phyloP scores from a whole-genome alignment of 2,329 filamentous ascomycete genomes.

The Nemania diffusa region DNA sequence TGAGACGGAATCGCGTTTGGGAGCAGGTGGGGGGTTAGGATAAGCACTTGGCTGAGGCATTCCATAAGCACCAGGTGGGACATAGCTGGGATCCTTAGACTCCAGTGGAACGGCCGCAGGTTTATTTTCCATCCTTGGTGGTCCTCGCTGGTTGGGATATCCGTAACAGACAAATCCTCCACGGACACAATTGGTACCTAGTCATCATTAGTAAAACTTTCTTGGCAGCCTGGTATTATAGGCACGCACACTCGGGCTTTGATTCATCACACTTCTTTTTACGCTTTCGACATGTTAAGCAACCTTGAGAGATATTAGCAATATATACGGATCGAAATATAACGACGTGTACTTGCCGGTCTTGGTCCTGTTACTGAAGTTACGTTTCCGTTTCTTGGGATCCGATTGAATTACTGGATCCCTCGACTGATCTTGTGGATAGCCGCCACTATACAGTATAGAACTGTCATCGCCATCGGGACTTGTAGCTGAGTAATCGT shows the following conservation, averaged over 20 bases:
- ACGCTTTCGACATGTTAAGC: constrained; percentile 86
- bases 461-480: constrained; percentile 64
- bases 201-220: constrained; percentile 37
- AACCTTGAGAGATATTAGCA: constrained; percentile 52
- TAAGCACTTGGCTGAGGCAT: constrained; percentile 60
- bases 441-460: constrained; percentile 56
- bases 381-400: constrained; percentile 76
- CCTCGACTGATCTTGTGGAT: constrained; percentile 58
- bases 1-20: constrained; percentile 67
- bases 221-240: neutral
- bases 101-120: constrained; percentile 78
- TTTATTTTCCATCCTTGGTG: constrained; percentile 80
- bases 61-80: constrained; percentile 70
- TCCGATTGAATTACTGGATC: constrained; percentile 66
- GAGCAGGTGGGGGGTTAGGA: constrained; percentile 47
- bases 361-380: constrained; percentile 95
- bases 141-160: constrained; percentile 84
- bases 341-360: constrained; percentile 58
- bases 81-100: constrained; percentile 79
- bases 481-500: constrained; percentile 64
- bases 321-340: constrained; percentile 7
- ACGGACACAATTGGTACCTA: constrained; percentile 88
- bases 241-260: constrained; percentile 85
- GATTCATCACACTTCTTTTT: constrained; percentile 99
- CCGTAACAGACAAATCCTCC: constrained; percentile 92